Evolutionary conservation across 495 filamentous ascomycete genomes (phyloP).

Genomic region (Alectoria sarmentosa): DNA sequence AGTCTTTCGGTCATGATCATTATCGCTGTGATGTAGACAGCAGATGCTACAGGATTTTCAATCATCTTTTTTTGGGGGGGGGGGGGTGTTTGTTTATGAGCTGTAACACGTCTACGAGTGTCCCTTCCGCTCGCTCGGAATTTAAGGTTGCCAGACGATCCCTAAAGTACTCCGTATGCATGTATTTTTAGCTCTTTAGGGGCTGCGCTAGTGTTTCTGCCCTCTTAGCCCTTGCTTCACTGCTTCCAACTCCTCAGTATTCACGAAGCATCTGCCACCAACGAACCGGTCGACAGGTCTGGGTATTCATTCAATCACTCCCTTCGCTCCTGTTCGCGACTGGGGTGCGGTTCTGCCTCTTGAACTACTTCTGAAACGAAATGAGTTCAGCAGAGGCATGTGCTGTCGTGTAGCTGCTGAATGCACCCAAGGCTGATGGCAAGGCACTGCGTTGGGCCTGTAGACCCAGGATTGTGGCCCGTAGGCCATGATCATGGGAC

Average conservation of each 20-base stretch:
- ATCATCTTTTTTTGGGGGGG: no score
- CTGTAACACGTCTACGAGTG: no score
- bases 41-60: no score
- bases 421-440: neutral
- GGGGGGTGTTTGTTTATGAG: no score
- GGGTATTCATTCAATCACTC: neutral
- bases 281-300: neutral
- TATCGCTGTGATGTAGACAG: no score
- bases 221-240: neutral
- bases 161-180: neutral
- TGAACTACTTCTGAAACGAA: neutral
- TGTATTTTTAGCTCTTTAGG: neutral
- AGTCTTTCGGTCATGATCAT: neutral
- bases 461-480: neutral
- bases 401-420: neutral
- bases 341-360: neutral
- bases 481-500: neutral
- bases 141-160: conserved; percentile 1
- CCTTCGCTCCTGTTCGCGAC: neutral
- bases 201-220: neutral
- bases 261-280: neutral
- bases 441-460: neutral
- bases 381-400: neutral
- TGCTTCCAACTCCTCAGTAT: neutral
- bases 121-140: no score